phyloP scores from a whole-genome alignment of 306 rosid species.

The Senna tora region DNA sequence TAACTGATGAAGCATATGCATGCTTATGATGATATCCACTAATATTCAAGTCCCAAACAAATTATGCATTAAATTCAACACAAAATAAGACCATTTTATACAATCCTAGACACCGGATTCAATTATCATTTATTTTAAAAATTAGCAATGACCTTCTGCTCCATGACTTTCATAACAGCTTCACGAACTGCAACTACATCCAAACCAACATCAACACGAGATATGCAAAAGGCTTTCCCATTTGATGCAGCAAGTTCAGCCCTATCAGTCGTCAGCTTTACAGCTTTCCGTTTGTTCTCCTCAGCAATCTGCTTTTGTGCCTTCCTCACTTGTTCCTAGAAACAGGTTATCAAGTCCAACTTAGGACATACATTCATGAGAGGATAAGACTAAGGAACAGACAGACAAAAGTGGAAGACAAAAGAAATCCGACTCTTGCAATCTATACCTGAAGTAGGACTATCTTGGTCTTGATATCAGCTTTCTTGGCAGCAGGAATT shows the following conservation, averaged over 20 bases:
- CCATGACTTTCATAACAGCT: slow-evolving; percentile 80
- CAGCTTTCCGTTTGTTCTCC: slow-evolving; percentile 81
- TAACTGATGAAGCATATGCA: slow-evolving; percentile 16
- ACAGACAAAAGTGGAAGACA: not conserved
- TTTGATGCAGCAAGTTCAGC: slow-evolving; percentile 75
- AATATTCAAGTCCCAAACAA: not conserved
- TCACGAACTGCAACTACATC: slow-evolving; percentile 97
- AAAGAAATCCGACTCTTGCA: slow-evolving; percentile 25
- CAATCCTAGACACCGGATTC: slow-evolving; percentile 20
- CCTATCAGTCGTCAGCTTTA: slow-evolving; percentile 60
- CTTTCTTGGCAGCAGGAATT: slow-evolving; percentile 88
- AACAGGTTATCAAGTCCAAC: slow-evolving; percentile 22
- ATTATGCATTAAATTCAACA: slow-evolving; percentile 29
- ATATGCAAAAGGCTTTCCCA: slow-evolving; percentile 74
- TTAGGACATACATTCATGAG: not conserved
- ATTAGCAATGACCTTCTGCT: slow-evolving; percentile 64
- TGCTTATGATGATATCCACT: slow-evolving; percentile 16
- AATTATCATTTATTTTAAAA: slow-evolving; percentile 12
- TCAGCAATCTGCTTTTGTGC: slow-evolving; percentile 89
- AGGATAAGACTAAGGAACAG: slow-evolving; percentile 15
- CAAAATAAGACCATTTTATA: slow-evolving; percentile 3
- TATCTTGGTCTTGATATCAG: slow-evolving; percentile 77
- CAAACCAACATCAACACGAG: slow-evolving; percentile 82
- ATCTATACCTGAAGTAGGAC: slow-evolving; percentile 65
- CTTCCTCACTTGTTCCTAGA: slow-evolving; percentile 76